Percentiles rank a stretch among this genome's conserved stretches.
Evolutionary conservation across 2,329 filamentous ascomycete species (phyloP).

Genomic region (Colletotrichum sp.): DNA sequence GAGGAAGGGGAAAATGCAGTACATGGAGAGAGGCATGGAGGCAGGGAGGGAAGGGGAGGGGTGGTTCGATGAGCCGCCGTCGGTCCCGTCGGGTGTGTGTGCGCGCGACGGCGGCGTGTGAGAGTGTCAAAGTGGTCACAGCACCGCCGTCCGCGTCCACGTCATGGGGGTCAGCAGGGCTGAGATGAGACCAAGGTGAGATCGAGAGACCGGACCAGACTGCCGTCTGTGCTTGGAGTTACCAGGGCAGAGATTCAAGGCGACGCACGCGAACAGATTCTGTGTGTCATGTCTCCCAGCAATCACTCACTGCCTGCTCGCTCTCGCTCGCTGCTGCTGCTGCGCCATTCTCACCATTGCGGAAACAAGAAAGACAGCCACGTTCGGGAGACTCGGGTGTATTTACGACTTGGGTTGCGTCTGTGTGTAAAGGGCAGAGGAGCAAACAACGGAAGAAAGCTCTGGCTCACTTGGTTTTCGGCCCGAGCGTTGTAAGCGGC

Average conservation of each 20-base stretch:
- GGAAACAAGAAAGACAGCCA: neutral
- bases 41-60: neutral
- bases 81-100: neutral
- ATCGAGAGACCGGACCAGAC: neutral
- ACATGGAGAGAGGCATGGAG: neutral
- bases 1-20: neutral
- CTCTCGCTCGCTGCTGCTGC: neutral
- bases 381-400: neutral
- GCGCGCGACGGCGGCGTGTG: neutral
- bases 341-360: neutral
- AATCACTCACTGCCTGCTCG: neutral
- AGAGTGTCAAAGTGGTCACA: neutral
- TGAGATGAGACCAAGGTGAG: conserved; percentile 15
- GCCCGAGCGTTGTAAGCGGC: conserved; percentile 68
- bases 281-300: neutral
- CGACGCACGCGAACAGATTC: neutral
- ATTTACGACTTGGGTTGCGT: neutral
- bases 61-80: neutral
- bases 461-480: conserved; percentile 49
- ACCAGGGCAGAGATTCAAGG: neutral
- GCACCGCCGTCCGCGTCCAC: neutral
- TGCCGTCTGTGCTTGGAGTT: neutral
- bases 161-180: conserved; percentile 8
- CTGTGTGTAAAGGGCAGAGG: neutral
- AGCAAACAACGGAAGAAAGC: neutral